A percentile compares a stretch with the other conserved stretches of the same genome.
Evolutionary conservation across 225 moss, liverwort and hornwort genomes (phyloP).

Genomic region (Sphagnum contortum): DNA sequence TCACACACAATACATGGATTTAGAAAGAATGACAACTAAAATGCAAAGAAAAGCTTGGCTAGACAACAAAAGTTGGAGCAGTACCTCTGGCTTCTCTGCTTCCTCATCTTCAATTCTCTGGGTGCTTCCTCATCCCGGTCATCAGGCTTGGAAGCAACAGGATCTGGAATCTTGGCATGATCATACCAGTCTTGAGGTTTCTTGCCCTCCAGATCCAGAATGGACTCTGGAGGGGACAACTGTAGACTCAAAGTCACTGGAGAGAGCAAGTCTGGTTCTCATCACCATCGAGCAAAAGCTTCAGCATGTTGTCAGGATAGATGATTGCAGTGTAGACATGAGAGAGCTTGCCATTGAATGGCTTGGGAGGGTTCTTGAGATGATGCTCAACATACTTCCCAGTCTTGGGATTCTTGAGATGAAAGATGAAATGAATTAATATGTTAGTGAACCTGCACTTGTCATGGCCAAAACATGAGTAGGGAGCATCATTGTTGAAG

Average conservation of each 20-base stretch:
- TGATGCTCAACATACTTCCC: slow-evolving; percentile 88
- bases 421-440: slow-evolving; percentile 84
- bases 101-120: slow-evolving; percentile 65
- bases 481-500: slow-evolving; percentile 90
- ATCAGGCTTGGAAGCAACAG: slow-evolving; percentile 71
- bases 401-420: slow-evolving; percentile 72
- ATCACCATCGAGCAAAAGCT: slow-evolving; percentile 79
- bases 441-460: slow-evolving; percentile 90
- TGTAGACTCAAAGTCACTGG: slow-evolving; percentile 71
- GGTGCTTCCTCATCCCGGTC: slow-evolving; percentile 94
- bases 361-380: slow-evolving; percentile 57
- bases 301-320: slow-evolving; percentile 69
- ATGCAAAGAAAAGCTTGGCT: neutral
- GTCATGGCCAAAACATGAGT: slow-evolving; percentile 95
- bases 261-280: slow-evolving; percentile 61
- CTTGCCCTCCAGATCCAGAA: slow-evolving; percentile 82
- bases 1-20: neutral
- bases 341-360: slow-evolving; percentile 51
- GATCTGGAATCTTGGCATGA: slow-evolving; percentile 71
- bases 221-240: slow-evolving; percentile 75
- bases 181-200: slow-evolving; percentile 95
- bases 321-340: slow-evolving; percentile 91
- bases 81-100: slow-evolving; percentile 70
- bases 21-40: neutral
- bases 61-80: neutral